These are phyloP conservation scores for Fomitopsis pinicola DNA, from an alignment of 1,284 basidiomycete species.

Conservation along the genomic window DNA sequence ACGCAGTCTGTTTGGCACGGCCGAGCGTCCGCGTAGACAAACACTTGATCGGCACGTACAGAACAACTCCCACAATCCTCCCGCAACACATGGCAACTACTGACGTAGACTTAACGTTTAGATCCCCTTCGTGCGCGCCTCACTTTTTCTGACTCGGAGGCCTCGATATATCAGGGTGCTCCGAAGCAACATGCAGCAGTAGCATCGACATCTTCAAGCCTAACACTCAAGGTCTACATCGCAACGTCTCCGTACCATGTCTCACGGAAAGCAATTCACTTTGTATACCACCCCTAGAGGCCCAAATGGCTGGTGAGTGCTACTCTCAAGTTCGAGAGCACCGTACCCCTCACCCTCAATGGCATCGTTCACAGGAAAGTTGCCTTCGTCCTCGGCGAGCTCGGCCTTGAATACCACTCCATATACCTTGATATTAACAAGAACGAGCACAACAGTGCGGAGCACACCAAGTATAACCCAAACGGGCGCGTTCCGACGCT, in stretches of 20 bases:
- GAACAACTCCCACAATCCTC: too few species aligned
- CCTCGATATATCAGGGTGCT: too few species aligned
- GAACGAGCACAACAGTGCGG: slow-evolving; percentile 22
- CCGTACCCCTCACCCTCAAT: not conserved
- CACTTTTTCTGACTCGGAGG: too few species aligned
- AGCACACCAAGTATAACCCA: slow-evolving; percentile 21
- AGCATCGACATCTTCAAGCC: not conserved
- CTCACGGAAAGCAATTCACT: slow-evolving; percentile 20
- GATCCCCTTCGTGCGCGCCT: too few species aligned
- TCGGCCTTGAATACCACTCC: slow-evolving; percentile 28
- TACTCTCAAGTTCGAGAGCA: too few species aligned
- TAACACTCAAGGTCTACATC: too few species aligned
- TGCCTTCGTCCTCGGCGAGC: slow-evolving; percentile 24
- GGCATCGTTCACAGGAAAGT: slow-evolving; percentile 17
- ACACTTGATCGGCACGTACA: too few species aligned
- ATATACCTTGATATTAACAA: slow-evolving; percentile 25
- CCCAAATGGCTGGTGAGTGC: slow-evolving; percentile 13
- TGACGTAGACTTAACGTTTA: too few species aligned
- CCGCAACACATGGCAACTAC: too few species aligned
- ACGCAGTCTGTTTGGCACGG: too few species aligned
- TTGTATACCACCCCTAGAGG: slow-evolving; percentile 17
- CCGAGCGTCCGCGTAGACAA: too few species aligned
- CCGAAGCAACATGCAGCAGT: not conserved
- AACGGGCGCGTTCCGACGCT: slow-evolving; percentile 28
- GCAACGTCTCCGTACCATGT: not conserved